These are phyloP conservation scores for Oryza australiensis DNA, from an alignment of 176 grass and related monocot species.

Conservation along the genomic window DNA sequence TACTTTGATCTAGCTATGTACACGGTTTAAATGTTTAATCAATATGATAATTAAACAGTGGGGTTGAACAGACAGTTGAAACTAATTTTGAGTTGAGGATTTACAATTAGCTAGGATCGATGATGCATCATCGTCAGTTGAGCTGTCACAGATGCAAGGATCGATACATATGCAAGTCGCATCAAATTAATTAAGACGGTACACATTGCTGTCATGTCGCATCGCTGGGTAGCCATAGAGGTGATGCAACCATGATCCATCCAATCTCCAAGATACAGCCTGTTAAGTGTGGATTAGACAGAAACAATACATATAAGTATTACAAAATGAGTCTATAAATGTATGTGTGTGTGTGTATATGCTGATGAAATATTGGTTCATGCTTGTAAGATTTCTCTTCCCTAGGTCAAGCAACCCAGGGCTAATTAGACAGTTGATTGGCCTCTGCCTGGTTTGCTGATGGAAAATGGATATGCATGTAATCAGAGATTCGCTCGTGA, in stretches of 20 bases:
- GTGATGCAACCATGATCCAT: conserved; percentile 44
- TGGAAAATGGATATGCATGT: background rate
- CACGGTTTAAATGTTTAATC: conserved; percentile 7
- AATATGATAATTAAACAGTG: background rate
- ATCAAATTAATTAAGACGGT: background rate
- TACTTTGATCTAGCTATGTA: background rate
- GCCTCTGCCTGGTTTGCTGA: background rate
- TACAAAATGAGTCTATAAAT: background rate
- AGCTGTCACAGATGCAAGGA: conserved; percentile 37
- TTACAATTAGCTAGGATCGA: background rate
- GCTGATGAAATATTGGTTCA: background rate
- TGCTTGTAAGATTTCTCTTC: conserved; percentile 19
- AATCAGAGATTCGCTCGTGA: conserved; percentile 33
- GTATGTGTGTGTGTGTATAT: too few relatives aligned
- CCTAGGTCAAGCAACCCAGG: conserved; percentile 7
- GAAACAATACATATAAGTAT: background rate
- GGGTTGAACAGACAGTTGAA: background rate
- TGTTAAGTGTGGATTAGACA: conserved; percentile 40
- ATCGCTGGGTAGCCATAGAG: conserved; percentile 1
- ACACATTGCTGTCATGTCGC: conserved; percentile 35
- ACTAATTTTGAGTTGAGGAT: background rate
- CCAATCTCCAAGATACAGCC: conserved; percentile 31
- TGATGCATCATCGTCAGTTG: conserved; percentile 2
- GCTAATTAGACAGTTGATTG: background rate
- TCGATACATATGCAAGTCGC: background rate